Percentiles rank a stretch among this genome's conserved stretches.
Evolutionary conservation across 2,329 filamentous ascomycete species (phyloP).

Genomic region (Pezicula carpinea): DNA sequence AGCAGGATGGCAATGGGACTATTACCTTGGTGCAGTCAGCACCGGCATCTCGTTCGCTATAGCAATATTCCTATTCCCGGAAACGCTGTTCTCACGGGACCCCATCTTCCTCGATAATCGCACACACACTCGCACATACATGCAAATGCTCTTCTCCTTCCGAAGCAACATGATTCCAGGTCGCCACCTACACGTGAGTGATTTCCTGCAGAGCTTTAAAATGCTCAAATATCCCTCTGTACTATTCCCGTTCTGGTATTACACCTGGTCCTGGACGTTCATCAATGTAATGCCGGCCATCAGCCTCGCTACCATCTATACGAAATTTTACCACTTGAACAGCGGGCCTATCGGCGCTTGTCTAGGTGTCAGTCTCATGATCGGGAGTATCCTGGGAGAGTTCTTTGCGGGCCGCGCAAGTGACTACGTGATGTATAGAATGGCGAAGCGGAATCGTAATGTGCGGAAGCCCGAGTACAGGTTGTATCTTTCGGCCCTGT

Average conservation of each 20-base stretch:
- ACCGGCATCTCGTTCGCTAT: conserved; percentile 18
- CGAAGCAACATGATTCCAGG: conserved; percentile 21
- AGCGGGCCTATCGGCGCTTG: conserved; percentile 23
- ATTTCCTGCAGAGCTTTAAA: conserved; percentile 23
- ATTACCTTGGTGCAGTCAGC: conserved; percentile 24
- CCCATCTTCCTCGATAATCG: conserved; percentile 17
- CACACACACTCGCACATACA: conserved; percentile 18
- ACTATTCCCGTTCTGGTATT: conserved; percentile 25
- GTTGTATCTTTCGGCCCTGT: conserved; percentile 22
- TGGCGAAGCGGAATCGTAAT: conserved; percentile 14
- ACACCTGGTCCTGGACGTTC: conserved; percentile 25
- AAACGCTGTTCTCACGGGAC: conserved; percentile 26
- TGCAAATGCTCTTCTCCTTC: conserved; percentile 22
- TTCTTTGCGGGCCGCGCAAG: conserved; percentile 21
- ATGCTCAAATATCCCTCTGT: conserved; percentile 26
- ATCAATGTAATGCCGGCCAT: conserved; percentile 26
- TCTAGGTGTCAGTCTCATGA: conserved; percentile 20
- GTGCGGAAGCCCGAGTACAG: conserved; percentile 24
- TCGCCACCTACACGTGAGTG: conserved; percentile 17
- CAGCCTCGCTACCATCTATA: conserved; percentile 22
- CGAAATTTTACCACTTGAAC: conserved; percentile 18
- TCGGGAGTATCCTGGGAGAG: conserved; percentile 23
- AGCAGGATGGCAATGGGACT: conserved; percentile 27
- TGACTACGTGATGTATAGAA: conserved; percentile 18
- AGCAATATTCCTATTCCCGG: conserved; percentile 26